Evolutionary conservation across 768 basidiomycete species (phyloP), one percentile per base, ranked within the genome.

Genomic region (Naganishia antarctica): DNA sequence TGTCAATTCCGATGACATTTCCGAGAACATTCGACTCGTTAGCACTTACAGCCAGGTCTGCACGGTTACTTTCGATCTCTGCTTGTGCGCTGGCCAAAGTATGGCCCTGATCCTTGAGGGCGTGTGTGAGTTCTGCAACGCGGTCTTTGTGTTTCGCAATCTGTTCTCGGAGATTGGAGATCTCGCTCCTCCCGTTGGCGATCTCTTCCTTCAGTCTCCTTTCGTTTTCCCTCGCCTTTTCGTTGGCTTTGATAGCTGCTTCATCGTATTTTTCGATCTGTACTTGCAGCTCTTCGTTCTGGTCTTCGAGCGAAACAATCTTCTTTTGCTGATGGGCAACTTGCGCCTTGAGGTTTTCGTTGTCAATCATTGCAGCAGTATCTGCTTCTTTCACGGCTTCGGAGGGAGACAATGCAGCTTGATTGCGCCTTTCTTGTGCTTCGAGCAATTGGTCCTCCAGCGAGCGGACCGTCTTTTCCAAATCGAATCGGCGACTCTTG

Each of bases 361-460:
- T 97, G 77, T 99, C 93, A 68, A 99, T 98, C 72, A 91, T 85
- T 2, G 86, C 83, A 0, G 92, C 93, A 9, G 90, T 86, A 4
- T 84, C 78, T 4, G 83, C 80, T 28, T 80, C 68, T 15, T 53
- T 51, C 6, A 53, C n/a, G 11, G 43, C 46, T 41, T 64, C 53
- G 34, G 63, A 58, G 21, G 63, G 45, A 32, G 45, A 32, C 21
- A 43, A 29, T 8, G 63, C 45, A 40, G 63, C 50, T 40, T 46
- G 70, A 29, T 57, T 57, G 23, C 53, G 53, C 2, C 53, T 32
- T 26, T 57, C 68, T 57, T 74, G 69, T 1, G 68, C 71, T 53
- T 69, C 67, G 4, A 48, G 48, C 18, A 74, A 49, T 29, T 72
- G 70, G 18, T 76, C 74, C 50, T 74, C 73, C 23, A 73, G 63